Evolutionary conservation across 169 alveolate species (phyloP).

Genomic region (Eimeria sp.): DNA sequence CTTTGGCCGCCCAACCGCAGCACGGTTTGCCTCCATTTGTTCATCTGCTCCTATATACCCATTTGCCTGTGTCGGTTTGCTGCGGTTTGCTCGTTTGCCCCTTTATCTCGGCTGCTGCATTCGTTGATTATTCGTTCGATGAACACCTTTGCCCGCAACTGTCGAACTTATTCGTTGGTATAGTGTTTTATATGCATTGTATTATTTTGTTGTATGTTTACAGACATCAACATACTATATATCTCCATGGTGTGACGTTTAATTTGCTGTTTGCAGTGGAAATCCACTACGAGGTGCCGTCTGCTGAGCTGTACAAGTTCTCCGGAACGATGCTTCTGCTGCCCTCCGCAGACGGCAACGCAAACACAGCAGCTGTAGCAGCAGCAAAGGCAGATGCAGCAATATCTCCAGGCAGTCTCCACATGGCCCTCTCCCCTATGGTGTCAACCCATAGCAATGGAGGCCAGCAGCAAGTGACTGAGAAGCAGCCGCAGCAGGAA

Average conservation of each 20-base stretch:
- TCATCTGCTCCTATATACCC: not conserved
- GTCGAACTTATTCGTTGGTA: not conserved
- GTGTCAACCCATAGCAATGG: conserved; percentile 49
- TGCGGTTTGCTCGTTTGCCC: not conserved
- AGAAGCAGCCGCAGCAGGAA: conserved; percentile 59
- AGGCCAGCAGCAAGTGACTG: not conserved
- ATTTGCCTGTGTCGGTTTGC: not conserved
- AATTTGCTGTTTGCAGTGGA: conserved; percentile 38
- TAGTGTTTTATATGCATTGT: not conserved
- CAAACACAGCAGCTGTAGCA: not conserved
- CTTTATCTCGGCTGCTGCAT: not conserved
- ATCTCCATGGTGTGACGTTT: not conserved
- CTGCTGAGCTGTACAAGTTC: conserved; percentile 88
- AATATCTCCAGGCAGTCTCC: not conserved
- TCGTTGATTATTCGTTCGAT: not conserved
- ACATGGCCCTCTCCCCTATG: conserved; percentile 7
- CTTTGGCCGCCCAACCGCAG: too few relatives aligned
- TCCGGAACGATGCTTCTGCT: conserved; percentile 85
- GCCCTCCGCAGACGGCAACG: not conserved
- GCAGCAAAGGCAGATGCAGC: not conserved
- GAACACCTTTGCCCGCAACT: not conserved
- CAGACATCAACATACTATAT: not conserved
- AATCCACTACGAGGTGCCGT: conserved; percentile 88
- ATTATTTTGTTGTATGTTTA: too few relatives aligned
- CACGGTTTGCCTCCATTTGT: not conserved